Conservation (phyloP, 169 alveolate species). For the Plasmodium gonderi region DNA sequence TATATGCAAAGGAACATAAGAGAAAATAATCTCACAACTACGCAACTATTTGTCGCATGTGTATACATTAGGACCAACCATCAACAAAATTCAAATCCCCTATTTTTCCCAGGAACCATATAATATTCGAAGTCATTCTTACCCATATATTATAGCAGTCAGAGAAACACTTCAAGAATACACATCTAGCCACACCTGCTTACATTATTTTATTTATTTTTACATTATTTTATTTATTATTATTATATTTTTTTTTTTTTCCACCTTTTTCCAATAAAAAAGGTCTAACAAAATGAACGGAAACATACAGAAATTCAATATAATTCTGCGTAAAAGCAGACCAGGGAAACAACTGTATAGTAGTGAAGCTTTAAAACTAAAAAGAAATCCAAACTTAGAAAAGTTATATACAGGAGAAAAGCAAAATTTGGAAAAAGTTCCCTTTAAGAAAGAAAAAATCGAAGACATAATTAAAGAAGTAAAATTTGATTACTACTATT, state of each 20-base stretch:
- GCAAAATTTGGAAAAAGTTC: slow-evolving; percentile 78
- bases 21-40: background rate
- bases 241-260: background rate
- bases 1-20: background rate
- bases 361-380: slow-evolving; percentile 13
- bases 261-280: background rate
- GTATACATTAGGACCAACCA: no score
- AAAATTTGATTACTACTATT: slow-evolving; percentile 86
- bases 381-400: slow-evolving; percentile 46
- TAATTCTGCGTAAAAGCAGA: slow-evolving; percentile 5
- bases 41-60: no score
- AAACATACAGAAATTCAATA: slow-evolving; percentile 10
- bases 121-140: background rate
- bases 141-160: background rate
- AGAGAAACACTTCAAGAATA: background rate
- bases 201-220: no score
- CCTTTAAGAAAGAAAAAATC: slow-evolving; percentile 84
- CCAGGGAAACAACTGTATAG: slow-evolving; percentile 9
- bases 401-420: slow-evolving; percentile 71
- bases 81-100: no score
- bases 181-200: no score
- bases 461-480: slow-evolving; percentile 84
- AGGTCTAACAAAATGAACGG: slow-evolving; percentile 30
- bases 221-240: background rate
- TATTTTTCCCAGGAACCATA: background rate